Base-by-base conservation (phyloP, 2,329 filamentous ascomycete species). In the Ceratocystis destructans region DNA sequence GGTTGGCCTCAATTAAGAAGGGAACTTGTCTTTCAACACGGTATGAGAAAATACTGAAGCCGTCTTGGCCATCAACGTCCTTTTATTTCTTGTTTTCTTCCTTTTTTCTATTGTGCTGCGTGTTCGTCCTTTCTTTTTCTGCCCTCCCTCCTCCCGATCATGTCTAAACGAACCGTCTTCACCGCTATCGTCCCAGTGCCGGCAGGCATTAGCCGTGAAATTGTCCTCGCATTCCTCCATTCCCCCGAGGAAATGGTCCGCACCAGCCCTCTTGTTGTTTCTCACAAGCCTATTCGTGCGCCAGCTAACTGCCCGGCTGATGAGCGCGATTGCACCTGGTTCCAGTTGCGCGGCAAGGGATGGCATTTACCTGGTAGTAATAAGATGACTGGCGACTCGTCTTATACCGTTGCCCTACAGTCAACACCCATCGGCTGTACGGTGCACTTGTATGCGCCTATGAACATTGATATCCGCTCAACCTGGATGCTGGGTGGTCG, bases 211-310 rank as follows among this genome's bases (percentile, higher is more conserved):
- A 79, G 84, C 61, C 83, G 89, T 65, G 80, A 87, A 70, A 81
- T 83, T n/a, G 89, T 89, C 53, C 74, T 95, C 69, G 80, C 83
- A 65, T 89, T 89, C 70, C 84, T 96, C 41, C 89, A 90, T 74
- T 82, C 87, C 74, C 90, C 95, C 76, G 74, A 81, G 62, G 86
- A 86, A 71, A 95, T 96, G 87, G 95, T 96, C 72, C 87, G 93
- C 73, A 79, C 96, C 67, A 96, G 95, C 74, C 90, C 90, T 1
- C 80, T 95, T 61, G 87, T 96, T 66, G 84, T 87, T 69, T 85
- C 88, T 68, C 83, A 89, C 67, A 82, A 86, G 70, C 80, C 79
- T 41, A 89, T 89, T 75, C 80, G 82, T 61, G 80, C 89, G 1
- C 89, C 90, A 0, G 72, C 80, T 28, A 82, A 86, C 72, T 86